Base-by-base conservation (phyloP, 2,329 filamentous ascomycete species). In the Neospermospora avenae region DNA sequence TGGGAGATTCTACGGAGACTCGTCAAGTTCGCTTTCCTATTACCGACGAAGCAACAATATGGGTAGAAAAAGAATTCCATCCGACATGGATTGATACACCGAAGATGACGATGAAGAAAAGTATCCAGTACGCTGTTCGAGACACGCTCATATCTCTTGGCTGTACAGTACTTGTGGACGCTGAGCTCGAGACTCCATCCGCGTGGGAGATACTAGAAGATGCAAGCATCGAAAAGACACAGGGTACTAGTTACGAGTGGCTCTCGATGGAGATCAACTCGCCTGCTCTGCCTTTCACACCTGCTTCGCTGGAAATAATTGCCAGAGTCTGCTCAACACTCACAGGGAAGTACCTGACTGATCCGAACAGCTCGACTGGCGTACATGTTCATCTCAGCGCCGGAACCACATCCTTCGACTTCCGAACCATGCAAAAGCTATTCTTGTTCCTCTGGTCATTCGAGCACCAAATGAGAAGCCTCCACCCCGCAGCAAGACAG, bases 381-480 rank as follows among this genome's bases (percentile, higher is more conserved):
- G 24, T 73, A 0, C 72, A 74, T 37, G 67, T 74, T 22, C 73
- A 75, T 44, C 56, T 75, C 25, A 72, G 72, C 2, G 67, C 71
- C 20, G 64, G 63, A 11, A 25, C 61, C 16, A 34, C 24, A 20
- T 64, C 67, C 0, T 71, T 73, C 18, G 55, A 60, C 3, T 51
- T 68, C 8, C 20, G 49, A 1, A 67, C 65, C 1, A 31, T 75
- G 10, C 68, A 67, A 46, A 73, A 71, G 34, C 41, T 74, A 8
- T 13, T 72, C 14, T 63, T 63, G 3, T 59, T 71, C 16, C 53
- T 65, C n/a, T 66, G 65, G 49, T 65, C 67, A 1, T 71, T 71
- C 54, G 70, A 74, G 49, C 55, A 55, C 0, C 65, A 62, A n/a
- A 64, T 73, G 10, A 68, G 71, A 31, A 54, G 25, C 8, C 22